These are phyloP conservation scores for Ceratocystis alfenasii DNA, from an alignment of 2,329 filamentous ascomycete species.

Conservation along the genomic window DNA sequence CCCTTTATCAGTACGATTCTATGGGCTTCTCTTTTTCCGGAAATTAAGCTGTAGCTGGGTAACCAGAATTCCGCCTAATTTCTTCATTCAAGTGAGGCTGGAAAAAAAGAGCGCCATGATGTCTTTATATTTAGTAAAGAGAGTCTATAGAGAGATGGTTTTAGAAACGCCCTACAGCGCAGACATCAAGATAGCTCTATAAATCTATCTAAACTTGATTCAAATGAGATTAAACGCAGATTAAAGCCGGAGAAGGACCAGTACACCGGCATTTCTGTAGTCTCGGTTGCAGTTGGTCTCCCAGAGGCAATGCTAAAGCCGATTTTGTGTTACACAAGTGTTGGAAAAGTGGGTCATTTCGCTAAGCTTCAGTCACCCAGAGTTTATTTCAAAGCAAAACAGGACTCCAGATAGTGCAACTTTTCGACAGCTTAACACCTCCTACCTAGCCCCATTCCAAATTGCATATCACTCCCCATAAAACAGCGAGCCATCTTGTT, in stretches of 20 bases:
- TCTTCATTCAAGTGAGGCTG: background rate
- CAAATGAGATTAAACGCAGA: too few species aligned
- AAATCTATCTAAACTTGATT: background rate
- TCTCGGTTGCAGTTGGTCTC: background rate
- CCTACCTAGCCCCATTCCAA: too few species aligned
- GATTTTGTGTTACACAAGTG: background rate
- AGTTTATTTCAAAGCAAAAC: background rate
- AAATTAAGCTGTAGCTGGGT: background rate
- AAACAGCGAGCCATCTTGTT: too few species aligned
- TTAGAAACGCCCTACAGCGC: background rate
- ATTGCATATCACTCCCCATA: too few species aligned
- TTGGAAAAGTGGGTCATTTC: background rate
- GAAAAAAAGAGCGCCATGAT: background rate
- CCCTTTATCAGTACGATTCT: background rate
- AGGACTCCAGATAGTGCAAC: too few species aligned
- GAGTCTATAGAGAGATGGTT: background rate
- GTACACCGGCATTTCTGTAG: too few species aligned
- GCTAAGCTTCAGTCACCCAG: background rate
- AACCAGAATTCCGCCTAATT: background rate
- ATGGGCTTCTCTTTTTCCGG: background rate
- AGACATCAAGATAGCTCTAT: too few species aligned
- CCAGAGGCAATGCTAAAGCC: background rate
- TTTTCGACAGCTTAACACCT: background rate
- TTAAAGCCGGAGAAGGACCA: too few species aligned
- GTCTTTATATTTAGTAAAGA: background rate